Evolutionary conservation across 805 yeast genomes (phyloP), one percentile per base, ranked within the genome.

Genomic region (Zygotorulaspora danielsina): DNA sequence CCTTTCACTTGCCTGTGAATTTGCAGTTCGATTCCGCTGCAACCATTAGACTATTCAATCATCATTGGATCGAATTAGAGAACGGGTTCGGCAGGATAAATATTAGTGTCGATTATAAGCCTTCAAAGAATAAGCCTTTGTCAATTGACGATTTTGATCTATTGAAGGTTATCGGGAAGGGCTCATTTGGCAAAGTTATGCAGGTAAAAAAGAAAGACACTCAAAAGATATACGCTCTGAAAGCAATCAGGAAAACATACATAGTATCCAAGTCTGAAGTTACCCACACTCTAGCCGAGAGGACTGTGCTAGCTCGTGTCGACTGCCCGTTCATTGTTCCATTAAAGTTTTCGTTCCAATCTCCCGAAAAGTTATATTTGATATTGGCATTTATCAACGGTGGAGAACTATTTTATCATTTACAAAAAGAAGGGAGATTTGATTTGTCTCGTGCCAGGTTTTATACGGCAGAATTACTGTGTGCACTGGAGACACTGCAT

Each of bases 161-260:
- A 37, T 72, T 93, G 51, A 93, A 93, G 64, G 98, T 93, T 16
- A 87, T 93, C 39, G 98, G 98, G 25, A 93, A 93, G 61, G 98
- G 98, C 6, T 88, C 97, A 7, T 93, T 93, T 61, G 98, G 98
- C 37, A 93, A 93, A 65, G 98, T 93, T 38, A 93, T 93, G 97
- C 98, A 93, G 65, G 98, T 93, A 29, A 80, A 88, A 48, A 93
- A 93, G 66, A 86, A 85, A 53, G 98, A 93, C 63, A 93, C 98
- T 2, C 83, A 83, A 49, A 94, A 90, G 61, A 81, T 93, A 17
- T 93, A 93, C 63, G 98, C 98, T 1, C 70, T 93, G 58, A 93
- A 93, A 64, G 88, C 97, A 0, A 79, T 93, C 47, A 74, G 97
- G 53, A 93, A 93, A 61, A 86, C 95, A 13, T 96, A 93, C 58